phyloP scores from a whole-genome alignment of 805 yeast species.

The Monosporozyma siamensis region DNA sequence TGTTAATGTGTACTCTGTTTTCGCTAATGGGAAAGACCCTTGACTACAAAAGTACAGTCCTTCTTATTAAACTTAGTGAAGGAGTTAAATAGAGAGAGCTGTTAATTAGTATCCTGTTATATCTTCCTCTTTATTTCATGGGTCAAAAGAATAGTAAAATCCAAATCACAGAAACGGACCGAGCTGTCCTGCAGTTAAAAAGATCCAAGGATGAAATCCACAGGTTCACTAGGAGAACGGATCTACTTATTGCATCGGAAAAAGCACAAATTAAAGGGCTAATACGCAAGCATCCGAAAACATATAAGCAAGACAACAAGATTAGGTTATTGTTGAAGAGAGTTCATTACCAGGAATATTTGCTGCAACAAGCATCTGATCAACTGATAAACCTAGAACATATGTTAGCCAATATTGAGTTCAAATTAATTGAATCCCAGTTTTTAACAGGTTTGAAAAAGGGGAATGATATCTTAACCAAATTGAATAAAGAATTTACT shows the following conservation, averaged over 20 bases:
- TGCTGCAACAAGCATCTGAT: constrained; percentile 59
- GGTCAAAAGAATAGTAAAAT: constrained; percentile 38
- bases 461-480: constrained; percentile 70
- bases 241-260: constrained; percentile 52
- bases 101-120: too few relatives aligned
- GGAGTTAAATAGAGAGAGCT: too few relatives aligned
- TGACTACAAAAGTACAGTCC: too few relatives aligned
- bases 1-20: too few relatives aligned
- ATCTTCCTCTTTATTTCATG: too few relatives aligned
- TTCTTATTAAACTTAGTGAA: too few relatives aligned
- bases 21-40: too few relatives aligned
- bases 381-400: constrained; percentile 76
- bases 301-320: constrained; percentile 53
- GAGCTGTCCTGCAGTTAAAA: constrained; percentile 78
- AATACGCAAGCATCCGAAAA: constrained; percentile 30
- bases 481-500: constrained; percentile 69
- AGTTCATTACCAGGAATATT: constrained; percentile 70
- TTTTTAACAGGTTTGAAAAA: constrained; percentile 70
- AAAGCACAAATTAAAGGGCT: constrained; percentile 28
- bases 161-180: constrained; percentile 73
- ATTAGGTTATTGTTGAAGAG: constrained; percentile 51
- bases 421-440: constrained; percentile 80
- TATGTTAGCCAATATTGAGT: constrained; percentile 73
- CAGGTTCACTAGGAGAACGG: constrained; percentile 52
- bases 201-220: constrained; percentile 77